Conservation (phyloP, 2,329 filamentous ascomycete species). For the Phaeosphaeriaceae sp. region DNA sequence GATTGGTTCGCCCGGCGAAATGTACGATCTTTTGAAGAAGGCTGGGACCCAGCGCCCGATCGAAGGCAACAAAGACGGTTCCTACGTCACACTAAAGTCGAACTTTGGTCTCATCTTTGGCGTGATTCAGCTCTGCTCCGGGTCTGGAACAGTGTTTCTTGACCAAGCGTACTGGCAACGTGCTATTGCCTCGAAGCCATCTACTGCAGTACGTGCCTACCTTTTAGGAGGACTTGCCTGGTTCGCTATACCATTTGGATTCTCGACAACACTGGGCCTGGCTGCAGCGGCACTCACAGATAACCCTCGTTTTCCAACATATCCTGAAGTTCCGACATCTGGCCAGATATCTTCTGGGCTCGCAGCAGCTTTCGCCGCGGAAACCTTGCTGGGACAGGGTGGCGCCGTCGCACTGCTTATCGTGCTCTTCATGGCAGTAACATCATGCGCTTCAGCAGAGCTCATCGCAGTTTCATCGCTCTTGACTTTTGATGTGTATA, state of each 20-base stretch:
- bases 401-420: slow-evolving; percentile 40
- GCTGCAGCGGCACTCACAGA: slow-evolving; percentile 54
- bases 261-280: slow-evolving; percentile 57
- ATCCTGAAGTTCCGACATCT: slow-evolving; percentile 40
- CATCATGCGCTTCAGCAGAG: slow-evolving; percentile 48
- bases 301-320: slow-evolving; percentile 55
- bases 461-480: slow-evolving; percentile 52
- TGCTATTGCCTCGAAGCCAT: slow-evolving; percentile 45
- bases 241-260: slow-evolving; percentile 59
- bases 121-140: slow-evolving; percentile 52
- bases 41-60: slow-evolving; percentile 49
- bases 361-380: slow-evolving; percentile 39
- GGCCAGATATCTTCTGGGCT: slow-evolving; percentile 39
- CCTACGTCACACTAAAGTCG: slow-evolving; percentile 52
- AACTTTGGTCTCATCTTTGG: slow-evolving; percentile 56
- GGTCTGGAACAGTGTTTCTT: slow-evolving; percentile 49
- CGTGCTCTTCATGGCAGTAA: slow-evolving; percentile 47
- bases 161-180: slow-evolving; percentile 59
- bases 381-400: slow-evolving; percentile 36
- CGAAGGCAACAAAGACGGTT: slow-evolving; percentile 49
- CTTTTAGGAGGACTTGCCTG: slow-evolving; percentile 56
- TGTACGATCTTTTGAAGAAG: slow-evolving; percentile 52
- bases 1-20: slow-evolving; percentile 49
- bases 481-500: slow-evolving; percentile 55
- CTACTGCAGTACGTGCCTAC: slow-evolving; percentile 38